A percentile compares a stretch with the other conserved stretches of the same genome.
phyloP scores from a whole-genome alignment of 768 basidiomycete species.

The Lentinula sp. region DNA sequence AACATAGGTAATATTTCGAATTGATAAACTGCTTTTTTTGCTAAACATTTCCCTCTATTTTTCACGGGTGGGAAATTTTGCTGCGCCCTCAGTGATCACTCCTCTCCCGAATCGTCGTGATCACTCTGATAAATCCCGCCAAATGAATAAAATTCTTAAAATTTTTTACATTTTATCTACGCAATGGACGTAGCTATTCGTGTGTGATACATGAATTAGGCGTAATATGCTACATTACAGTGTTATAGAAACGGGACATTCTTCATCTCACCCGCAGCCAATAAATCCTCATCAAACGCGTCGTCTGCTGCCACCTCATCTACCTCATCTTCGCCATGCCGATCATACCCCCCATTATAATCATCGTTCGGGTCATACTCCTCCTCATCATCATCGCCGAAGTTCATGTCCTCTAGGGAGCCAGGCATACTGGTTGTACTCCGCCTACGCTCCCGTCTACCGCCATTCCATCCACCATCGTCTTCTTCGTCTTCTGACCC shows the following conservation, averaged over 20 bases:
- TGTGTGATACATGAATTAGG: background rate
- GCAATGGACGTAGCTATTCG: background rate
- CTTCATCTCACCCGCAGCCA: constrained; percentile 81
- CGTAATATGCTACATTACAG: background rate
- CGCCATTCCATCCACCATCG: constrained; percentile 33
- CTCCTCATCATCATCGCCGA: constrained; percentile 28
- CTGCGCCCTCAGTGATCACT: no score
- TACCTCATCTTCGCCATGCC: constrained; percentile 28
- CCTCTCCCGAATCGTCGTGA: no score
- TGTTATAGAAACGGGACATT: constrained; percentile 60
- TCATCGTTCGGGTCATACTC: constrained; percentile 8
- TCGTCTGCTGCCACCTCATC: constrained; percentile 64
- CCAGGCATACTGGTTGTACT: constrained; percentile 88
- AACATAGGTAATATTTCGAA: no score
- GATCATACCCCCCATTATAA: constrained; percentile 17
- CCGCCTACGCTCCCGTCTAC: constrained; percentile 40
- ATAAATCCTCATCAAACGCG: constrained; percentile 73
- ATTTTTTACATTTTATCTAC: background rate
- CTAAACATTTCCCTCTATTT: no score
- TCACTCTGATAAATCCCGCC: no score
- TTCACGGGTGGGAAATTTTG: no score
- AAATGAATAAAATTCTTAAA: no score
- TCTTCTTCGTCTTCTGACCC: constrained; percentile 51
- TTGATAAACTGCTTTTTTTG: no score
- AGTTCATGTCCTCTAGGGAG: constrained; percentile 60